These are phyloP conservation scores for Citrus hindsii DNA, from an alignment of 345 rosid species.

Conservation along the genomic window DNA sequence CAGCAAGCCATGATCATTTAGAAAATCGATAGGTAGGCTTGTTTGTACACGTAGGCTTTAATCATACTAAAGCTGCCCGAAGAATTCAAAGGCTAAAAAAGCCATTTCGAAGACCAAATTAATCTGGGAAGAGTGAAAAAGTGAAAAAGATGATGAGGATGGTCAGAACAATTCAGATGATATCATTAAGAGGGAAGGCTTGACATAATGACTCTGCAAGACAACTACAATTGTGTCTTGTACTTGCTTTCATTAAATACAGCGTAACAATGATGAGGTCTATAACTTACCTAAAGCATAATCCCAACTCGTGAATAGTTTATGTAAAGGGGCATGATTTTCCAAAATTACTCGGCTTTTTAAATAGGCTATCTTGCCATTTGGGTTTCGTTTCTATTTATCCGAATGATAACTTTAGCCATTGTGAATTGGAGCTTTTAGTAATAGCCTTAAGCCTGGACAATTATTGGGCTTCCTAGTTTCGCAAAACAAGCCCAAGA, in stretches of 20 bases:
- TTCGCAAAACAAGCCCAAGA: neutral
- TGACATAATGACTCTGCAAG: slow-evolving; percentile 38
- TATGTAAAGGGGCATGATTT: neutral
- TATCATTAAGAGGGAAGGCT: slow-evolving; percentile 22
- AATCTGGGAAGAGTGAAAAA: neutral
- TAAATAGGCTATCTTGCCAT: neutral
- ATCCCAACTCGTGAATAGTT: neutral
- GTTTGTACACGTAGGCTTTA: slow-evolving; percentile 6
- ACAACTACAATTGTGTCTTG: slow-evolving; percentile 51
- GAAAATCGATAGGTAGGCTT: neutral
- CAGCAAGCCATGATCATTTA: neutral
- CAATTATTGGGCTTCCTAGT: neutral
- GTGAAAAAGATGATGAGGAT: slow-evolving; percentile 19
- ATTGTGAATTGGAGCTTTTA: neutral
- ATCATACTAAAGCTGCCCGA: neutral
- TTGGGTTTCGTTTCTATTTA: neutral
- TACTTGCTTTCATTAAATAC: slow-evolving; percentile 36
- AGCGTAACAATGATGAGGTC: slow-evolving; percentile 26
- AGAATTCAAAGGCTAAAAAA: neutral
- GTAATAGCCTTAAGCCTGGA: neutral
- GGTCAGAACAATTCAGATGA: slow-evolving; percentile 10
- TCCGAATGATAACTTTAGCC: neutral
- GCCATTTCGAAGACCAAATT: slow-evolving; percentile 20
- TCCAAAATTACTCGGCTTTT: neutral
- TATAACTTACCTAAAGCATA: no score